These are phyloP conservation scores for Chara braunii DNA, from an alignment of 139 green algal genomes.

Conservation along the genomic window DNA sequence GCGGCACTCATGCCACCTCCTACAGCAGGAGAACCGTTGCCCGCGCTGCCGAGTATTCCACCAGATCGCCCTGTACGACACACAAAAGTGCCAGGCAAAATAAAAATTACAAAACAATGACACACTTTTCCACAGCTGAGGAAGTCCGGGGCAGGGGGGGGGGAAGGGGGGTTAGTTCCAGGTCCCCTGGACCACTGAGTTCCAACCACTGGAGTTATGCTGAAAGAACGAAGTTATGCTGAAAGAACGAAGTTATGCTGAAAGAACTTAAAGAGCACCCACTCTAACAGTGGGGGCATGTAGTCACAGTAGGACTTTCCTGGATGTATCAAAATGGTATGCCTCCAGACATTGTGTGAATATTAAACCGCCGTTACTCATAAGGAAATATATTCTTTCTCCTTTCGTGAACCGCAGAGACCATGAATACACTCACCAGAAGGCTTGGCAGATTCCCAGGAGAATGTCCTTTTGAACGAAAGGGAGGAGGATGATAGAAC, in stretches of 20 bases:
- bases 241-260: too few relatives aligned
- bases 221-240: too few relatives aligned
- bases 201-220: too few relatives aligned
- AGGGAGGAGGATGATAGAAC: background rate
- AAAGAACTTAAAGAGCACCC: too few relatives aligned
- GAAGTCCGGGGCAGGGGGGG: constrained; percentile 5
- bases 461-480: background rate
- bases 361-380: background rate
- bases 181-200: background rate
- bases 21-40: background rate
- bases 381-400: background rate
- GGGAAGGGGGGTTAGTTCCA: too few relatives aligned
- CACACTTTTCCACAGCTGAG: background rate
- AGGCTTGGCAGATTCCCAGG: background rate
- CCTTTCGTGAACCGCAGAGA: background rate
- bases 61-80: background rate
- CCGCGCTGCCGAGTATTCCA: constrained; percentile 38
- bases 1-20: constrained; percentile 51
- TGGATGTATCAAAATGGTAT: background rate
- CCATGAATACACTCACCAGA: background rate
- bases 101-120: background rate
- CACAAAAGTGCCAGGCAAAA: background rate
- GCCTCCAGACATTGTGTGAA: background rate
- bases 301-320: background rate
- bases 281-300: too few relatives aligned